Conservation (phyloP, 352 stramenopile species). For the Pythium myriotylum region DNA sequence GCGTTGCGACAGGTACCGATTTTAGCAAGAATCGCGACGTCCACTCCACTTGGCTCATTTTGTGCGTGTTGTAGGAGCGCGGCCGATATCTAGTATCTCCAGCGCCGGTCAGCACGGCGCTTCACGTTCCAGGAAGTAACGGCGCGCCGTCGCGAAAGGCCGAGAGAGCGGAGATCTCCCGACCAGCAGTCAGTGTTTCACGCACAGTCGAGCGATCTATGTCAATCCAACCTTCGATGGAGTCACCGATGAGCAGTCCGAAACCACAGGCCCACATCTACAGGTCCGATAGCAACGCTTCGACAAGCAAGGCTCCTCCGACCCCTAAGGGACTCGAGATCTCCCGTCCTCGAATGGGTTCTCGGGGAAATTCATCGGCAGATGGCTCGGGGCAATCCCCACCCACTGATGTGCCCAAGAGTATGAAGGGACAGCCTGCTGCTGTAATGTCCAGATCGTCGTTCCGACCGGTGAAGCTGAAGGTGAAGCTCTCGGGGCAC, state of each 20-base stretch:
- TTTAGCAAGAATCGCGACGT: background rate
- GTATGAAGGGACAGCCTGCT: conserved; percentile 47
- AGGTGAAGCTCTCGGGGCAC: conserved; percentile 84
- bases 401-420: conserved; percentile 38
- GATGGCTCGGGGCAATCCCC: conserved; percentile 3
- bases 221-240: conserved; percentile 39
- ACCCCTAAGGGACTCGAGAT: conserved; percentile 72
- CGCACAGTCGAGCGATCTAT: conserved; percentile 61
- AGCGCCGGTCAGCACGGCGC: conserved; percentile 57
- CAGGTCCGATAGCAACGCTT: conserved; percentile 63
- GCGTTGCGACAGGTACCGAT: conserved; percentile 62
- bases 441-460: conserved; percentile 57
- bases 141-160: conserved; percentile 19
- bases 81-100: conserved; percentile 76
- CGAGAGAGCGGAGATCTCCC: conserved; percentile 43
- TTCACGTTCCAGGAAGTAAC: conserved; percentile 28
- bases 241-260: conserved; percentile 32
- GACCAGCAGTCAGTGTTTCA: conserved; percentile 47
- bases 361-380: conserved; percentile 26
- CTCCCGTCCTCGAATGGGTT: conserved; percentile 74
- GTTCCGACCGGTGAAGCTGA: conserved; percentile 81
- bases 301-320: conserved; percentile 38
- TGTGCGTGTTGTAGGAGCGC: background rate
- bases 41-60: background rate
- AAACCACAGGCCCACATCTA: conserved; percentile 50